Conservation (phyloP, 1,284 basidiomycete species). For the Erythrobasidium hasegawianum region DNA sequence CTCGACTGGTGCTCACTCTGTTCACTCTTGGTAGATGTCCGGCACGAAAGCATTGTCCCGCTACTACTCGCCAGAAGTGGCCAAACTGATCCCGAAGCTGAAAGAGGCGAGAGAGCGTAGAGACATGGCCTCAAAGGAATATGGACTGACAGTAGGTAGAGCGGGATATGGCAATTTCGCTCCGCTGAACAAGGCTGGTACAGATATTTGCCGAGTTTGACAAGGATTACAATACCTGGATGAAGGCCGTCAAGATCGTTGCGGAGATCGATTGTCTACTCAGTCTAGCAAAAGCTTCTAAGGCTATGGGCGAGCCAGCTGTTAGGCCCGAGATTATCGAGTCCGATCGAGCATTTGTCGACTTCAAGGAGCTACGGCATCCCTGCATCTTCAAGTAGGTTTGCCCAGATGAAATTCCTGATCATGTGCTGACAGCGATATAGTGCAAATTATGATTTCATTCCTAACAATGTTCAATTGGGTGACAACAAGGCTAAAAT, state of each 20-base stretch:
- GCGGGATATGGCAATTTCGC: slow-evolving; percentile 58
- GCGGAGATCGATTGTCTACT: slow-evolving; percentile 90
- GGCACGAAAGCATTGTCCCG: slow-evolving; percentile 61
- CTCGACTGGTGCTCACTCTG: too few relatives aligned
- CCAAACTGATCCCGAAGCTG: slow-evolving; percentile 66
- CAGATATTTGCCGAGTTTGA: slow-evolving; percentile 46
- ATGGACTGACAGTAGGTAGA: slow-evolving; percentile 75
- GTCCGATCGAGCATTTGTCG: slow-evolving; percentile 68
- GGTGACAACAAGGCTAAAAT: slow-evolving; percentile 54
- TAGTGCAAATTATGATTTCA: slow-evolving; percentile 62
- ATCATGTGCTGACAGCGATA: slow-evolving; percentile 20
- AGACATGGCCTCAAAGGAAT: slow-evolving; percentile 70
- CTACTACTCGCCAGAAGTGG: slow-evolving; percentile 70
- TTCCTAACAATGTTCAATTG: slow-evolving; percentile 87
- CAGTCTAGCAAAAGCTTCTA: slow-evolving; percentile 83
- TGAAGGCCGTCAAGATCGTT: slow-evolving; percentile 56
- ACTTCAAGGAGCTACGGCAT: slow-evolving; percentile 79
- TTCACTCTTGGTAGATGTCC: slow-evolving; percentile 19
- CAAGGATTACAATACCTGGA: slow-evolving; percentile 44
- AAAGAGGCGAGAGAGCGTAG: slow-evolving; percentile 90
- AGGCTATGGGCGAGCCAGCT: slow-evolving; percentile 82
- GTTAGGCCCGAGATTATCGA: slow-evolving; percentile 87
- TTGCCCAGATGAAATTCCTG: slow-evolving; percentile 41
- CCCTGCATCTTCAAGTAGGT: slow-evolving; percentile 54
- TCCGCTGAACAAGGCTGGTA: neutral